Evolutionary conservation across 129 eudicot species (phyloP).

Genomic region (Heracleum sosnowskyi): DNA sequence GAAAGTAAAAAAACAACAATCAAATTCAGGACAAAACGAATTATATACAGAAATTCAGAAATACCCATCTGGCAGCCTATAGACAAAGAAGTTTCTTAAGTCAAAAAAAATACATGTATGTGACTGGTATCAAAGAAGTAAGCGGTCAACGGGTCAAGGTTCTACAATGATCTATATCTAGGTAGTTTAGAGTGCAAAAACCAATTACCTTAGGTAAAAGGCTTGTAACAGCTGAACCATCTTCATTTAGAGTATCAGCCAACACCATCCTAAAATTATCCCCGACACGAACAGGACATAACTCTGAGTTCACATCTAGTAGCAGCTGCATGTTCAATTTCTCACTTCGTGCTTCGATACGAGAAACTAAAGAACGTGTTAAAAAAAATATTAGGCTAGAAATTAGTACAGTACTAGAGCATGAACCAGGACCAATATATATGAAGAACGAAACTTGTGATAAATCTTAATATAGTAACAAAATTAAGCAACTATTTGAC

Average conservation of each 20-base stretch:
- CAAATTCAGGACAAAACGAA: not conserved
- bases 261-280: slow-evolving; percentile 61
- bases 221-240: slow-evolving; percentile 51
- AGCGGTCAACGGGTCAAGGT: not conserved
- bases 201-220: slow-evolving; percentile 39
- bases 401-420: not conserved
- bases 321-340: slow-evolving; percentile 41
- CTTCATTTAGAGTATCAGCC: slow-evolving; percentile 45
- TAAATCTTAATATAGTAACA: not conserved
- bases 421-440: not conserved
- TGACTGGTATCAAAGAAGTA: not conserved
- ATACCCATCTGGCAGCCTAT: not conserved
- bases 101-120: not conserved
- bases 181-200: not conserved
- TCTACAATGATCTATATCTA: not conserved
- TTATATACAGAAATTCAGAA: not conserved
- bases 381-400: not conserved
- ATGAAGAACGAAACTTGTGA: not conserved
- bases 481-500: not conserved
- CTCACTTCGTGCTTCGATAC: slow-evolving; percentile 52
- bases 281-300: slow-evolving; percentile 54
- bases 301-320: slow-evolving; percentile 58
- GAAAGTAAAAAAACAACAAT: not conserved
- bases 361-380: slow-evolving; percentile 41
- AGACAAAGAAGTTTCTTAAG: not conserved